Base-by-base conservation (phyloP, 2,329 filamentous ascomycete genomes). In the Fusarium marasasianum region DNA sequence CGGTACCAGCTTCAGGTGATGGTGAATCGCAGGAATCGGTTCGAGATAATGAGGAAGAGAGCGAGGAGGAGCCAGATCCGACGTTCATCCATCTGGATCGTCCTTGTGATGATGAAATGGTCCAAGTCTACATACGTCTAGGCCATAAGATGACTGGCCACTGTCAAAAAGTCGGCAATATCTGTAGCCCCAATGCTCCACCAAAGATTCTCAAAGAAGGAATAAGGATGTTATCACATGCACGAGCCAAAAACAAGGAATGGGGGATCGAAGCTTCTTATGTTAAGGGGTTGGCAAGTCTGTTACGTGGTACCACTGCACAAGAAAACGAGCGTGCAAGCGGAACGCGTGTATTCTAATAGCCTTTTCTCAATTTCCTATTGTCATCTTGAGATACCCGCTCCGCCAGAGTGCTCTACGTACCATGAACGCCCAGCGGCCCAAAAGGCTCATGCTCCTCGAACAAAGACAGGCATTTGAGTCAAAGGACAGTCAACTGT, bases 21-120 rank as follows among this genome's bases (percentile, higher is more conserved):
- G 38, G 26, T 20, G 35, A 18, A 15, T 12, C 44, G 11, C 38
- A 40, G 7, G 35, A 24, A 12, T 33, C 53, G 40, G 20, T 14
- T 37, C 37, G 33, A 15, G 18, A 31, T 35, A 47, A 67, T 20
- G 20, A 40, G 15, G 37, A 18, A 12, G 56, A 51, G 22, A 37
- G 33, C 11, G 55, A 58, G 48, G 64, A 67, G 37, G 65, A 73
- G 4, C 73, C 62, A 22, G 72, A 75, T 8, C 62, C 55, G 12
- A 37, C 51, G 10, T 75, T 75, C 24, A 64, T 75, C 4, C 66
- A 75, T 26, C 53, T 75, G 1, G 73, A 75, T 40, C 69, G 73
- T 7, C 73, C 73, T 14, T 75, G 72, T 10, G 73, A 75, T 15
- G 73, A 75, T 15, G 73, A 75, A 47, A 75, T 75, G 62, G 73